Percentiles rank a stretch among this genome's conserved stretches.
These are phyloP conservation scores for Ceratobasidium sp. DNA, from an alignment of 1,284 basidiomycete genomes.

Conservation along the genomic window DNA sequence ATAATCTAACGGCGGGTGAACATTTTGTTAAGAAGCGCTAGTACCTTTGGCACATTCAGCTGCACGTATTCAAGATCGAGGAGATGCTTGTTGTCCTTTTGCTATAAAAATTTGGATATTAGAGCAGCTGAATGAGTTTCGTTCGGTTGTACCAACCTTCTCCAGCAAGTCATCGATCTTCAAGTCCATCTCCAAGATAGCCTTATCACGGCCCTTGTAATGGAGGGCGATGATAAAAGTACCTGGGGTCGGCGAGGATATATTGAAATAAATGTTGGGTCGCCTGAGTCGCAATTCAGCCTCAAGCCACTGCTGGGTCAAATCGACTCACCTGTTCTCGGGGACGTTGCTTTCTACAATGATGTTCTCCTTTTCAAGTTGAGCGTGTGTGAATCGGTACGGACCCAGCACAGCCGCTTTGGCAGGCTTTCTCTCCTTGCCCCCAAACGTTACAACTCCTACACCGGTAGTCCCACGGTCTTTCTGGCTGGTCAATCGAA, in stretches of 20 bases:
- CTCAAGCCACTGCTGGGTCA: not conserved
- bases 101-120: constrained; percentile 58
- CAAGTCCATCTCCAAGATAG: constrained; percentile 99
- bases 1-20: constrained; percentile 57
- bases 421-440: constrained; percentile 92
- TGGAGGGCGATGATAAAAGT: constrained; percentile 99
- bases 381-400: constrained; percentile 96
- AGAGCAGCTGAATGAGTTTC: constrained; percentile 3
- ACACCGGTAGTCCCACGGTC: constrained; percentile 86
- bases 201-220: constrained; percentile 99
- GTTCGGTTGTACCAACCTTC: constrained; percentile 65
- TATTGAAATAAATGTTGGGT: constrained; percentile 98
- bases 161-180: constrained; percentile 99
- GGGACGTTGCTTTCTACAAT: constrained; percentile 99
- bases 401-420: constrained; percentile 91
- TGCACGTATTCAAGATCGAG: constrained; percentile 98
- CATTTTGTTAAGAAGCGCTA: constrained; percentile 90
- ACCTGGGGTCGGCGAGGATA: constrained; percentile 95
- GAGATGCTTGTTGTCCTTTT: constrained; percentile 97
- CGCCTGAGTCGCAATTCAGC: constrained; percentile 62
- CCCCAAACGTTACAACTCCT: constrained; percentile 93
- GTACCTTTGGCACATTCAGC: constrained; percentile 93
- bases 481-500: constrained; percentile 86
- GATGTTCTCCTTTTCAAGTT: constrained; percentile 99
- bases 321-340: constrained; percentile 80